A percentile compares a stretch with the other conserved stretches of the same genome.
phyloP scores from a whole-genome alignment of 345 rosid genomes.

The Moricandia arvensis region DNA sequence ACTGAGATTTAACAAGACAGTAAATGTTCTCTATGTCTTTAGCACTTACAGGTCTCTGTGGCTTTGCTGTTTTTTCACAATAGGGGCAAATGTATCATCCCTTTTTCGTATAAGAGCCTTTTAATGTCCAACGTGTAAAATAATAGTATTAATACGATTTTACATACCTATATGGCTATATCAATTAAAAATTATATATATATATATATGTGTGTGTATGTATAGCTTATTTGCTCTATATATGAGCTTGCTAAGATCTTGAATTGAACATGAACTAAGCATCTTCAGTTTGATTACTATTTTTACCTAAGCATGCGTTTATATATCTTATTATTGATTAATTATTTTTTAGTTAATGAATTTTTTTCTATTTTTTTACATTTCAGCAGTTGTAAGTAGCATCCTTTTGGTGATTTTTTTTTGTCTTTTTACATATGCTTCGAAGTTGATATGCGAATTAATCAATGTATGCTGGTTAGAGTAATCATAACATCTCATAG shows the following conservation, averaged over 20 bases:
- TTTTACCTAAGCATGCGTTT: constrained; percentile 7
- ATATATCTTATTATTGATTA: constrained; percentile 9
- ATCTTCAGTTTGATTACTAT: neutral
- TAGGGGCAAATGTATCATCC: neutral
- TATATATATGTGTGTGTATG: neutral
- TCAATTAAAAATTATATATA: neutral
- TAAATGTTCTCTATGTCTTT: constrained; percentile 70
- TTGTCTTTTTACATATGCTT: neutral
- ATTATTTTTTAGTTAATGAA: neutral
- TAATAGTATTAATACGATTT: neutral
- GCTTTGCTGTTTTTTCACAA: neutral
- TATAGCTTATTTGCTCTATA: neutral
- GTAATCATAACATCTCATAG: neutral
- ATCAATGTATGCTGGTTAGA: neutral
- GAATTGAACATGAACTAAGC: neutral
- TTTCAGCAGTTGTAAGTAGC: neutral
- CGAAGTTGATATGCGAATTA: neutral
- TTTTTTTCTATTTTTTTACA: neutral
- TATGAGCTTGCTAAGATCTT: neutral
- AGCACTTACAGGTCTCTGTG: constrained; percentile 61
- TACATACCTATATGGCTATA: neutral
- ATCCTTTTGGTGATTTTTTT: neutral
- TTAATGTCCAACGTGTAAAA: neutral
- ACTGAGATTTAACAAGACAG: constrained; percentile 61
- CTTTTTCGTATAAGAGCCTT: neutral